Base-by-base conservation (phyloP, 1,284 basidiomycete species). In the Leccinum olivaceoglutinosum region DNA sequence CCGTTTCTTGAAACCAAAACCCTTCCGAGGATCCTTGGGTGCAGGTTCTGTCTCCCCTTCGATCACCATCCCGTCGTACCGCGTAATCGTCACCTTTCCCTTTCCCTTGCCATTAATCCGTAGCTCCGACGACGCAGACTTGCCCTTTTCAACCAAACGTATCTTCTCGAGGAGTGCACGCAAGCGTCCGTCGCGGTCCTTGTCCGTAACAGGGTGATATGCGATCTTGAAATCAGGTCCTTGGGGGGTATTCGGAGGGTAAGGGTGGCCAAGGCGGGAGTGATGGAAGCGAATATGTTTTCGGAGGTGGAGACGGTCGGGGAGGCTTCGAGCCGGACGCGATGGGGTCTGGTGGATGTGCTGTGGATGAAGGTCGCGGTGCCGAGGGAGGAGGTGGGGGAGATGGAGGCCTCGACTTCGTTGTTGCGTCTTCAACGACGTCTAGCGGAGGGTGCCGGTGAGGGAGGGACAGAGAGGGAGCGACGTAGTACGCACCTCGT, bases 41-140 rank as follows among this genome's bases (percentile, higher is more conserved):
- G 80, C 72, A 3, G 80, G 70, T 60, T 79, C 74, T 51, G 73
- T 67, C 64, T 84, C 84, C 29, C 79, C 81, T 11, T 77, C 78
- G 29, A 86, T 75, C 0, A 82, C 79, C 68, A 85, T 82, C 0
- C 88, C 88, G 54, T 82, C 80, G 66, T 79, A 87, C 58, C 88
- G 74, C 5, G 77, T 70, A 59, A 90, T 71, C 51, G 78, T 75
- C 73, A 88, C 86, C 71, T 83, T 86, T 9, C 84, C 86, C 66
- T 85, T 86, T 8, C 79, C 82, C 70, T 87, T 89, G 6, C 84
- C 84, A 64, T 80, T 83, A 14, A 88, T 80, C 62, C 85, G 78
- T 61, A 79, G 75, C 64, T 80, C 77, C 41, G 44, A 64, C 2
- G 62, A 55, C 11, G 56, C 64, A 11, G 65, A 55, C 36, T 76